These are phyloP conservation scores for Vachellia collinsii DNA, from an alignment of 306 rosid genomes.

Conservation along the genomic window DNA sequence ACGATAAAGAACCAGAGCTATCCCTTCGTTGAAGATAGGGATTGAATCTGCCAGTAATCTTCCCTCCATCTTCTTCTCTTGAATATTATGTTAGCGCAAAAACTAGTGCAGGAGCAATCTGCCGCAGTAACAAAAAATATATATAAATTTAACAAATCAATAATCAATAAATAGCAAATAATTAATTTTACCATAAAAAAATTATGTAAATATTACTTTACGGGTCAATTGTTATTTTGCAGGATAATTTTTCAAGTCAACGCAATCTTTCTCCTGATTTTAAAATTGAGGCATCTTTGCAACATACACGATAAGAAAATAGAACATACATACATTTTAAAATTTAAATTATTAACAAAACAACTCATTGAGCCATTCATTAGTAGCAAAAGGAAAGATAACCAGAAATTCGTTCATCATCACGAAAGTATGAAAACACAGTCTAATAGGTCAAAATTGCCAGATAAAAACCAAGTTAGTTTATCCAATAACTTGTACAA, in stretches of 20 bases:
- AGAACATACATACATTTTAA: no score
- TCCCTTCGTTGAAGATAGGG: slow-evolving; percentile 50
- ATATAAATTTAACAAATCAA: no score
- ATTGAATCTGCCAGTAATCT: neutral
- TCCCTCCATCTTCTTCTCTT: neutral
- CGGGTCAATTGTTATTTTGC: neutral
- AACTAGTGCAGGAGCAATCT: neutral
- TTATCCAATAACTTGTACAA: no score
- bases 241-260: neutral
- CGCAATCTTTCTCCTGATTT: neutral
- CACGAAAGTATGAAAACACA: no score
- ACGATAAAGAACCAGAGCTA: slow-evolving; percentile 40
- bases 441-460: no score
- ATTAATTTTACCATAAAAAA: neutral
- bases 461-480: no score
- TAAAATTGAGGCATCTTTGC: neutral
- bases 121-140: neutral
- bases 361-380: no score
- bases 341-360: no score
- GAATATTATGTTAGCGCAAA: neutral
- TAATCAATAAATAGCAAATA: no score
- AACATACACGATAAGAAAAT: neutral
- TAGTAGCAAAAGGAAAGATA: no score
- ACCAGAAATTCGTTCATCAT: no score
- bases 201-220: neutral